These are phyloP conservation scores for Pichia nakasei DNA, from an alignment of 805 yeast species.

Conservation along the genomic window DNA sequence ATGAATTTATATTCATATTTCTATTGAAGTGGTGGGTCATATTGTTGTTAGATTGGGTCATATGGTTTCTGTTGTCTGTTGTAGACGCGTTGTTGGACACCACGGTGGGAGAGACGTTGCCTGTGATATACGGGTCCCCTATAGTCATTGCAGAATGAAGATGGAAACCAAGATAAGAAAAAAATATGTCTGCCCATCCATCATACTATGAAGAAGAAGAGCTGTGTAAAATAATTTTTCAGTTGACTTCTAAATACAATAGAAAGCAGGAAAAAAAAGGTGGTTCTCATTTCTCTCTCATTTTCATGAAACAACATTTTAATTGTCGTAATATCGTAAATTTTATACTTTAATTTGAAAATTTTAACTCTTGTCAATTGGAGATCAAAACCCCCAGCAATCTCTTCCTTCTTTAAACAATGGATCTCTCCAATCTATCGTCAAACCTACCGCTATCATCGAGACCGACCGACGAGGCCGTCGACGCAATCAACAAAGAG, in stretches of 20 bases:
- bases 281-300: too few relatives aligned
- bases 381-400: too few relatives aligned
- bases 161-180: neutral
- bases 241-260: too few relatives aligned
- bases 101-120: neutral
- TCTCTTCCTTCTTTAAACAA: constrained; percentile 11
- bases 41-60: neutral
- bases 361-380: too few relatives aligned
- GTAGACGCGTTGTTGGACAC: neutral
- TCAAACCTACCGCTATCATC: constrained; percentile 44
- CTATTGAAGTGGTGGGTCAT: neutral
- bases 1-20: neutral
- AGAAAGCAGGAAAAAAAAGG: too few relatives aligned
- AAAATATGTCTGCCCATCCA: too few relatives aligned
- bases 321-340: too few relatives aligned
- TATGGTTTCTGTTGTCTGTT: neutral
- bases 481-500: constrained; percentile 41
- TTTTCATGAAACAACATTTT: too few relatives aligned
- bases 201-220: too few relatives aligned
- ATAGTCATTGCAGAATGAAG: neutral
- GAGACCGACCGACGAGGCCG: constrained; percentile 39
- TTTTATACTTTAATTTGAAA: too few relatives aligned
- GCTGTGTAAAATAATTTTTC: too few relatives aligned
- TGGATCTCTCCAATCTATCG: constrained; percentile 60
- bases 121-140: neutral